Percentiles rank a stretch among this genome's conserved stretches.
Conservation (phyloP, 2,329 filamentous ascomycete species). For the Aspergillus clavatus region DNA sequence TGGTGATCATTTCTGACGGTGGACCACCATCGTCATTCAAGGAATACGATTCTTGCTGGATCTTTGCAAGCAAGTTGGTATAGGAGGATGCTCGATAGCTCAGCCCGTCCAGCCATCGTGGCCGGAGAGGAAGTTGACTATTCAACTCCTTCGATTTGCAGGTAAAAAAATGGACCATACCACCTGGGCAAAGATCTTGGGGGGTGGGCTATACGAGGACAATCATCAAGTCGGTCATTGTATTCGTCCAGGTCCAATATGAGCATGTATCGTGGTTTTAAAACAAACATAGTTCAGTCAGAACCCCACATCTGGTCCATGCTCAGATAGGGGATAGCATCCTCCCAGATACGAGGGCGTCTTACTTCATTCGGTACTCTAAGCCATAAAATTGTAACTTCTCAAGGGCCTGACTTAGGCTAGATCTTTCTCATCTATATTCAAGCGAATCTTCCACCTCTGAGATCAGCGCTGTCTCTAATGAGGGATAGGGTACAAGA, state of each 20-base stretch:
- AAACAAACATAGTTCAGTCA: too few relatives aligned
- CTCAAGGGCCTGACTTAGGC: too few relatives aligned
- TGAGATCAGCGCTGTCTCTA: neutral
- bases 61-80: constrained; percentile 1
- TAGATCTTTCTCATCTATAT: too few relatives aligned
- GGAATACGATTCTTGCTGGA: neutral
- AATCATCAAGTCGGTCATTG: neutral
- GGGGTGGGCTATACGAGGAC: neutral
- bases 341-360: too few relatives aligned
- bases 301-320: neutral
- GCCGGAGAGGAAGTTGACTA: neutral
- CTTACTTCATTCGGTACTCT: too few relatives aligned
- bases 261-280: too few relatives aligned
- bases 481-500: neutral
- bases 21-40: too few relatives aligned
- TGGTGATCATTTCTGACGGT: too few relatives aligned
- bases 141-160: neutral
- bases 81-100: neutral
- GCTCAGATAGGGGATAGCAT: too few relatives aligned
- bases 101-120: constrained; percentile 1
- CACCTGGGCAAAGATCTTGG: neutral
- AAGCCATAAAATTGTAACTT: too few relatives aligned
- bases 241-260: too few relatives aligned
- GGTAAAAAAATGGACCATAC: neutral
- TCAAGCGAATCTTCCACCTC: neutral